These are phyloP conservation scores for Phytomonas sp. DNA, from an alignment of 208 protist species.

Conservation along the genomic window DNA sequence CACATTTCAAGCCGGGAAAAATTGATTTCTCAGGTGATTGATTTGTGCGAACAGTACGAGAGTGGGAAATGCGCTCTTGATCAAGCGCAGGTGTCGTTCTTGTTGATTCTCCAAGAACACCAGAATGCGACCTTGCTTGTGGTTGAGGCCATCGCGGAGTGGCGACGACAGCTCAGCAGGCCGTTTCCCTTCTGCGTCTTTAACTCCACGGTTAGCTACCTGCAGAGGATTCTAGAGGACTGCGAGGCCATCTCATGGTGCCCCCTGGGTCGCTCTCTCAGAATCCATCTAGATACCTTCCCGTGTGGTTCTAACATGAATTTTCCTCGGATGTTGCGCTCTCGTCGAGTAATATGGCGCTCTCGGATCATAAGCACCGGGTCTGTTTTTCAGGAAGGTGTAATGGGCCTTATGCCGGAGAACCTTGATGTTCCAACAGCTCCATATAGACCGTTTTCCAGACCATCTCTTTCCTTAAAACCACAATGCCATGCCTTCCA, in stretches of 20 bases:
- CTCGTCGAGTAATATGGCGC: conserved; percentile 24
- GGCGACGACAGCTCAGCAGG: conserved; percentile 46
- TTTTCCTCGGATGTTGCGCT: conserved; percentile 19
- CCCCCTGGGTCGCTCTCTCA: conserved; percentile 25
- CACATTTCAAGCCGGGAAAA: conserved; percentile 29
- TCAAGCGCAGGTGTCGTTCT: conserved; percentile 34
- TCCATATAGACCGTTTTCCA: not conserved
- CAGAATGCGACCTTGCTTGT: conserved; percentile 40
- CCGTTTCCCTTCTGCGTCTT: conserved; percentile 48
- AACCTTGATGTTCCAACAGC: not conserved
- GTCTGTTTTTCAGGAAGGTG: conserved; percentile 11
- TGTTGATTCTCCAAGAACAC: conserved; percentile 34
- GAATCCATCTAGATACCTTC: conserved; percentile 31
- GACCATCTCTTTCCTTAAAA: not conserved
- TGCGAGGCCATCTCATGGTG: conserved; percentile 26
- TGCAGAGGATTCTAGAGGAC: conserved; percentile 43
- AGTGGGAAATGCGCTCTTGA: conserved; percentile 17
- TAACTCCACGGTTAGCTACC: conserved; percentile 35
- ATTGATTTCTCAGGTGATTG: conserved; percentile 26
- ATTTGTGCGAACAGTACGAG: conserved; percentile 34
- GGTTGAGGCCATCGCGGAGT: conserved; percentile 52
- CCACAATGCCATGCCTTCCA: not conserved
- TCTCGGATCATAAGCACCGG: conserved; percentile 30
- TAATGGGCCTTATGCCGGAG: not conserved
- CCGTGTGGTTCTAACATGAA: conserved; percentile 39